Conservation (phyloP, 441 rosid genomes). For the Breynia disticha region DNA sequence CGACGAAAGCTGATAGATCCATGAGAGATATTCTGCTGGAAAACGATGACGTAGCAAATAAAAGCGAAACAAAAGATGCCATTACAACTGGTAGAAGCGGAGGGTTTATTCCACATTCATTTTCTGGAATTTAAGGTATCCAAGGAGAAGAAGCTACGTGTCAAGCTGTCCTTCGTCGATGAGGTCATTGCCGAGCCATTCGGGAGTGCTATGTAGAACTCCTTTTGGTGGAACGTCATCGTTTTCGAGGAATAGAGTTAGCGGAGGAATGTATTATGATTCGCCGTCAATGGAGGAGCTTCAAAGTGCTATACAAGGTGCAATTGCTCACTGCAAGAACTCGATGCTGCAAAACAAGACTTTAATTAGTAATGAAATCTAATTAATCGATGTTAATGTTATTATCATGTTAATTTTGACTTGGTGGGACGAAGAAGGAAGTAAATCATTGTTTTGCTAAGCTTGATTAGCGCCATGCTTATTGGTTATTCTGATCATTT, state of each 20-base stretch:
- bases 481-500: no score
- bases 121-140: constrained; percentile 74
- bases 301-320: constrained; percentile 88
- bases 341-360: constrained; percentile 43
- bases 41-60: background rate
- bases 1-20: constrained; percentile 25
- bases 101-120: constrained; percentile 43
- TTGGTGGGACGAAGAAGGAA: no score
- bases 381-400: background rate
- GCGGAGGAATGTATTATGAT: constrained; percentile 15
- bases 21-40: constrained; percentile 7
- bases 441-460: no score
- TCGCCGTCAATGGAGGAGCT: constrained; percentile 78
- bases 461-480: no score
- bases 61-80: constrained; percentile 18
- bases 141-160: constrained; percentile 48
- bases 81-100: constrained; percentile 7
- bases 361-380: constrained; percentile 52
- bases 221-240: constrained; percentile 14
- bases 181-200: constrained; percentile 86
- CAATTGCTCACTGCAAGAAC: constrained; percentile 92
- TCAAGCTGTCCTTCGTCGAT: constrained; percentile 93
- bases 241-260: constrained; percentile 4
- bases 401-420: no score
- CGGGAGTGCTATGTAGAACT: constrained; percentile 52